phyloP scores from a whole-genome alignment of 2,329 filamentous ascomycete genomes.

The Dothiorella sarmentorum region DNA sequence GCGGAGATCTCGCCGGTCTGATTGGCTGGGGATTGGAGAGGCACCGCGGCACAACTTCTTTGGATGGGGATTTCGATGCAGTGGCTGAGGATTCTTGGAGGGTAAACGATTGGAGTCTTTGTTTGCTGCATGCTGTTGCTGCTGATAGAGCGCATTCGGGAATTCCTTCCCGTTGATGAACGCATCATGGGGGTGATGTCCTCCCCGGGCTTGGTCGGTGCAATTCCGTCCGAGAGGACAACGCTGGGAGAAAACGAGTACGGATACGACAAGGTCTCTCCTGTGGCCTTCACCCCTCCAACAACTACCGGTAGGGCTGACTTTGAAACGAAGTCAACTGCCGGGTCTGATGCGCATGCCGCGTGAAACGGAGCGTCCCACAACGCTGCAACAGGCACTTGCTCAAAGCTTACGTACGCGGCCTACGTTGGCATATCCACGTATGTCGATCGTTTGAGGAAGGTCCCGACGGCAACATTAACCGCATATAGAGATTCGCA shows the following conservation, averaged over 20 bases:
- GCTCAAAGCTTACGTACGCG: conserved; percentile 6
- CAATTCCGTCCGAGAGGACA: neutral
- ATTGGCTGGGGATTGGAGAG: neutral
- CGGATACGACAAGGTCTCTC: no score
- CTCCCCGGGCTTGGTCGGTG: neutral
- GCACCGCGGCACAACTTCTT: neutral
- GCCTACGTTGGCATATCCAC: neutral
- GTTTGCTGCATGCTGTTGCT: neutral
- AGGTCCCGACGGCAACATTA: no score
- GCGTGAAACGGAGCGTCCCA: neutral
- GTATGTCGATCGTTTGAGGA: conserved; percentile 1
- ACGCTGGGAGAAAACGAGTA: no score
- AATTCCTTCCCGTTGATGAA: neutral
- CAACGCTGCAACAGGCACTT: neutral
- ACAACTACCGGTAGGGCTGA: neutral
- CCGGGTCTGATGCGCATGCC: no score
- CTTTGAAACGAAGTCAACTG: neutral
- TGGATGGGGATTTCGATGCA: neutral
- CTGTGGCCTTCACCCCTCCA: neutral
- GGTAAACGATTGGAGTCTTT: neutral
- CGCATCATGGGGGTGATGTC: neutral
- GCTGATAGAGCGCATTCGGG: neutral
- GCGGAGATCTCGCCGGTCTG: conserved; percentile 3
- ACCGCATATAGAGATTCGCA: no score
- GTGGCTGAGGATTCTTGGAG: no score